Conservation (phyloP, 2,329 filamentous ascomycete genomes). For the Claviceps spartinae region DNA sequence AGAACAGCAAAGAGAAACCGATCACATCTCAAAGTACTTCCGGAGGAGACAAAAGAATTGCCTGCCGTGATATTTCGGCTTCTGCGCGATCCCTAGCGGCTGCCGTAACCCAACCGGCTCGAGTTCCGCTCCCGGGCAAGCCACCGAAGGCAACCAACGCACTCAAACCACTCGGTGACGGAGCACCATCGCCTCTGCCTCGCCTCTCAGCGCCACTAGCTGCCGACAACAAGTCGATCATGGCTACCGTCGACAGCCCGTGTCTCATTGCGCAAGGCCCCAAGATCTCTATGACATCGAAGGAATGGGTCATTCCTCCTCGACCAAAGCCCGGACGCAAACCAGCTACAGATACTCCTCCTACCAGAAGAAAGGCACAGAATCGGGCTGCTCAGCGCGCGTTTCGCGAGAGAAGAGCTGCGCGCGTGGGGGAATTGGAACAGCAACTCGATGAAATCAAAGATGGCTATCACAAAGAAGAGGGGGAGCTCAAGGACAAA, state of each 20-base stretch:
- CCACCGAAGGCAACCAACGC: conserved; percentile 7
- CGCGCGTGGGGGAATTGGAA: conserved; percentile 65
- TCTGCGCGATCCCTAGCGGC: conserved; percentile 3
- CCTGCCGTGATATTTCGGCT: conserved; percentile 8
- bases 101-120: conserved; percentile 10
- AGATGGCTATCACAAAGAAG: conserved; percentile 40
- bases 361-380: conserved; percentile 86
- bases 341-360: conserved; percentile 82
- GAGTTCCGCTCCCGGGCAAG: conserved; percentile 13
- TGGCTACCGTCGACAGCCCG: conserved; percentile 33
- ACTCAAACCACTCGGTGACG: conserved; percentile 16
- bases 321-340: conserved; percentile 85
- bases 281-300: conserved; percentile 55
- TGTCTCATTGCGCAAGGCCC: conserved; percentile 26
- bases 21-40: background rate
- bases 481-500: conserved; percentile 43
- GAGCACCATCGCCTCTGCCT: conserved; percentile 10
- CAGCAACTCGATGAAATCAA: conserved; percentile 50
- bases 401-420: conserved; percentile 76
- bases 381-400: conserved; percentile 85
- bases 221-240: conserved; percentile 29
- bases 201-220: conserved; percentile 20
- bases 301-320: conserved; percentile 76
- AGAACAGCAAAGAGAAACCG: background rate
- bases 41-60: background rate